Percentiles rank a stretch among this genome's conserved stretches.
Evolutionary conservation across 306 rosid species (phyloP).

Genomic region (Prosopis cineraria): DNA sequence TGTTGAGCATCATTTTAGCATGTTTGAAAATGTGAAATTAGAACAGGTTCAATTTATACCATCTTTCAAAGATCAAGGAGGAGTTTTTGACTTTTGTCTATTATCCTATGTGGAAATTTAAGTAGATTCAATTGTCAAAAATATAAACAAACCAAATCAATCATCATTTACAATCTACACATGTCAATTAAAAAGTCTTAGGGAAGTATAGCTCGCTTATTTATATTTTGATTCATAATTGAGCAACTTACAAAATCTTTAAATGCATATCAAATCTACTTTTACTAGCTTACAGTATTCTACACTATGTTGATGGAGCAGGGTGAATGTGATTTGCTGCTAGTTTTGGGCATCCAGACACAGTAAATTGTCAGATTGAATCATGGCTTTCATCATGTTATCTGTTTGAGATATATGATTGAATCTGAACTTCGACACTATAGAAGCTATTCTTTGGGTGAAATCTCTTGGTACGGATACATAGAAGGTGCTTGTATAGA

Average conservation of each 20-base stretch:
- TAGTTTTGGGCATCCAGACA: conserved; percentile 22
- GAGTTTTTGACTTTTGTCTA: too few species aligned
- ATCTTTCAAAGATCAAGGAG: too few species aligned
- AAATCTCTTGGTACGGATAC: conserved; percentile 31
- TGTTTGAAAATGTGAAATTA: too few species aligned
- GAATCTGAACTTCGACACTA: conserved; percentile 4
- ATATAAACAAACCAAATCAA: too few species aligned
- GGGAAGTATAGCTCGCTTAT: too few species aligned
- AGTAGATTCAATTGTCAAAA: too few species aligned
- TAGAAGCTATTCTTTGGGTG: conserved; percentile 8
- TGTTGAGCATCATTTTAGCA: too few species aligned
- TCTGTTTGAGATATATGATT: conserved; percentile 6
- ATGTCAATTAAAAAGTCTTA: too few species aligned
- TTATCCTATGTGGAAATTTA: too few species aligned
- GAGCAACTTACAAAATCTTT: background rate
- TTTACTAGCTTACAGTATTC: background rate
- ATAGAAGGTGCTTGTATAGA: conserved; percentile 8
- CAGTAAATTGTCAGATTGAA: background rate
- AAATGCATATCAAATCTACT: background rate
- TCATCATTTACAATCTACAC: too few species aligned
- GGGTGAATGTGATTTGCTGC: conserved; percentile 39
- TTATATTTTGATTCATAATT: too few species aligned
- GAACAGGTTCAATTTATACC: too few species aligned
- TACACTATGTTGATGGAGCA: conserved; percentile 37
- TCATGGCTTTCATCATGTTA: background rate